These are phyloP conservation scores for Noccaea caerulescens DNA, from an alignment of 345 rosid genomes.

Conservation along the genomic window DNA sequence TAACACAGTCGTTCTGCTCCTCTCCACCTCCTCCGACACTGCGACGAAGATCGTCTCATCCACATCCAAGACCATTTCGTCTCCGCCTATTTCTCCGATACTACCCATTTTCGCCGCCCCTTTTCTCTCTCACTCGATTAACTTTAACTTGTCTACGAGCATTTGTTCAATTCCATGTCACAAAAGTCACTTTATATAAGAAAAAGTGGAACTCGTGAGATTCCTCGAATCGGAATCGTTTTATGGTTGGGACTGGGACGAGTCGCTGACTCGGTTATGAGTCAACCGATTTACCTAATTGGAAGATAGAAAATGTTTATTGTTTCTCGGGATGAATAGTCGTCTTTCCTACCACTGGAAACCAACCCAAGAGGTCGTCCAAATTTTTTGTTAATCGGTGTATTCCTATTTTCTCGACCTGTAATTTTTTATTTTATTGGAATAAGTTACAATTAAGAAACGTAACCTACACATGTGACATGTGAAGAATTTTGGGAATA, in stretches of 20 bases:
- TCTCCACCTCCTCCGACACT: slow-evolving; percentile 69
- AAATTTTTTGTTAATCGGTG: background rate
- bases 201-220: slow-evolving; percentile 42
- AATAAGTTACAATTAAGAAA: background rate
- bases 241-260: slow-evolving; percentile 18
- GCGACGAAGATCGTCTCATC: slow-evolving; percentile 80
- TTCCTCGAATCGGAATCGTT: slow-evolving; percentile 42
- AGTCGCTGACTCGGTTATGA: slow-evolving; percentile 45
- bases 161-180: background rate
- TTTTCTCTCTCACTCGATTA: slow-evolving; percentile 26
- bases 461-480: background rate
- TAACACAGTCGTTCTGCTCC: slow-evolving; percentile 56
- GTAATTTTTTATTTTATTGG: slow-evolving; percentile 2
- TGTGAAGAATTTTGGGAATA: slow-evolving; percentile 2
- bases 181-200: slow-evolving; percentile 34
- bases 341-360: slow-evolving; percentile 34
- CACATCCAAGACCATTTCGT: slow-evolving; percentile 42
- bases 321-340: slow-evolving; percentile 12
- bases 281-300: slow-evolving; percentile 44
- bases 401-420: slow-evolving; percentile 19
- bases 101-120: slow-evolving; percentile 44
- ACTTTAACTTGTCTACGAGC: slow-evolving; percentile 10
- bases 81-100: slow-evolving; percentile 42
- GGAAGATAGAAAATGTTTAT: background rate
- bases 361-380: slow-evolving; percentile 4